phyloP scores from a whole-genome alignment of 78 protist genomes.

The Guillardia theta region DNA sequence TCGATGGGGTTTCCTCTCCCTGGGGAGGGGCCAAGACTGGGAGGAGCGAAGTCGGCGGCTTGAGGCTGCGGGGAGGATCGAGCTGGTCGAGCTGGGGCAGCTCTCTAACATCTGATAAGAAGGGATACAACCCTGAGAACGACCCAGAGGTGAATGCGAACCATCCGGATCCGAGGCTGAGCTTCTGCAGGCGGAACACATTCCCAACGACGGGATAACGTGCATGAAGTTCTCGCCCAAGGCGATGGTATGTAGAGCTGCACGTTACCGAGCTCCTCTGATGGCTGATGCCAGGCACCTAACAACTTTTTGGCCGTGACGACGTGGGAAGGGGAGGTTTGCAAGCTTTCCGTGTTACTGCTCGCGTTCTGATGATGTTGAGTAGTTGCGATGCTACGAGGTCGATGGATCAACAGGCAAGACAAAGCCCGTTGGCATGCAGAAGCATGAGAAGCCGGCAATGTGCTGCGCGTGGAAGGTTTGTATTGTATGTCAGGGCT shows the following conservation, averaged over 20 bases:
- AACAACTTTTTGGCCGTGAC: not conserved
- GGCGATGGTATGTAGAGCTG: not conserved
- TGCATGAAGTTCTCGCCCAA: not conserved
- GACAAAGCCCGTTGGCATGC: not conserved
- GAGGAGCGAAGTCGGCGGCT: too few relatives aligned
- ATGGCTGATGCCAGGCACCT: not conserved
- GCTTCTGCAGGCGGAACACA: not conserved
- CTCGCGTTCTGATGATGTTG: not conserved
- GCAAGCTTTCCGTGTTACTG: not conserved
- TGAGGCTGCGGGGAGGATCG: conserved; percentile 16
- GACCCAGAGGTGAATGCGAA: not conserved
- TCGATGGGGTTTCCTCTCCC: too few relatives aligned
- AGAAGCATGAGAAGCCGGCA: not conserved
- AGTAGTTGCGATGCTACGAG: conserved; percentile 28
- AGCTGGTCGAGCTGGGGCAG: not conserved
- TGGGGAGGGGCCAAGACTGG: too few relatives aligned
- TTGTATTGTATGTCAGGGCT: not conserved
- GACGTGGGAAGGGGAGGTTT: conserved; percentile 18
- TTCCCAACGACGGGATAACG: not conserved
- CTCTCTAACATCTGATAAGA: not conserved
- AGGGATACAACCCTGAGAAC: conserved; percentile 8
- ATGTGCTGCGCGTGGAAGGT: not conserved
- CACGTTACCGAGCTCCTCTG: not conserved
- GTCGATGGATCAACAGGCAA: not conserved
- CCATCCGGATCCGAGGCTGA: not conserved